These are phyloP conservation scores for Phoenix roebelenii DNA, from an alignment of 176 grass and related monocot species.

Conservation along the genomic window DNA sequence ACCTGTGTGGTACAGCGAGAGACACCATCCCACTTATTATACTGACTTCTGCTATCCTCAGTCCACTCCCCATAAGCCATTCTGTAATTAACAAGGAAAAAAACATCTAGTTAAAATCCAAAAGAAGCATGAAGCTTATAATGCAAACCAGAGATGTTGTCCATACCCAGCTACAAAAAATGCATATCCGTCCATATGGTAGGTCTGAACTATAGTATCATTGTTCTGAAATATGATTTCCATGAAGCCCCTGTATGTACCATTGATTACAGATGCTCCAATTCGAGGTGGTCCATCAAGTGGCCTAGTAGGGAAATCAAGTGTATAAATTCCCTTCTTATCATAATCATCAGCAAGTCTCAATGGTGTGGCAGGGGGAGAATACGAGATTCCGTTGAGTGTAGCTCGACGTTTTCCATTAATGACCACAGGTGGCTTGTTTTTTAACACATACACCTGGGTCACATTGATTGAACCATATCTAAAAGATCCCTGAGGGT, in stretches of 20 bases:
- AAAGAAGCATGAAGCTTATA: background rate
- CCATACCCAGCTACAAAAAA: slow-evolving; percentile 86
- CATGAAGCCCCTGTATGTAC: slow-evolving; percentile 74
- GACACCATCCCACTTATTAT: slow-evolving; percentile 96
- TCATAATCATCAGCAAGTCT: slow-evolving; percentile 64
- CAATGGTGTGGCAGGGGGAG: slow-evolving; percentile 62
- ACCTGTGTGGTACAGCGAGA: slow-evolving; percentile 83
- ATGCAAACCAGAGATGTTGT: background rate
- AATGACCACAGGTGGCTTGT: slow-evolving; percentile 50
- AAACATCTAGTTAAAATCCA: slow-evolving; percentile 9
- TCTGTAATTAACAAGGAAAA: slow-evolving; percentile 23
- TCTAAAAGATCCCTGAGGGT: slow-evolving; percentile 94
- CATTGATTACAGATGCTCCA: slow-evolving; percentile 66
- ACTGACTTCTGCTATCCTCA: slow-evolving; percentile 55
- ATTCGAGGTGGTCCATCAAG: slow-evolving; percentile 35
- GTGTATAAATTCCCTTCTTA: slow-evolving; percentile 56
- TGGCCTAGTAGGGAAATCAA: slow-evolving; percentile 75
- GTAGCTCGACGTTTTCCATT: slow-evolving; percentile 61
- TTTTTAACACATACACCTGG: slow-evolving; percentile 73
- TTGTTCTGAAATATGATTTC: slow-evolving; percentile 98
- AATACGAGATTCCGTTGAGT: slow-evolving; percentile 69
- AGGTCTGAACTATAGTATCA: slow-evolving; percentile 69
- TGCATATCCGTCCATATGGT: slow-evolving; percentile 82
- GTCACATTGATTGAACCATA: slow-evolving; percentile 83
- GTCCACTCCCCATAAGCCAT: slow-evolving; percentile 98